Evolutionary conservation across 495 filamentous ascomycete species (phyloP), one percentile per base, ranked within the genome.

Genomic region (Cercophora sp.): DNA sequence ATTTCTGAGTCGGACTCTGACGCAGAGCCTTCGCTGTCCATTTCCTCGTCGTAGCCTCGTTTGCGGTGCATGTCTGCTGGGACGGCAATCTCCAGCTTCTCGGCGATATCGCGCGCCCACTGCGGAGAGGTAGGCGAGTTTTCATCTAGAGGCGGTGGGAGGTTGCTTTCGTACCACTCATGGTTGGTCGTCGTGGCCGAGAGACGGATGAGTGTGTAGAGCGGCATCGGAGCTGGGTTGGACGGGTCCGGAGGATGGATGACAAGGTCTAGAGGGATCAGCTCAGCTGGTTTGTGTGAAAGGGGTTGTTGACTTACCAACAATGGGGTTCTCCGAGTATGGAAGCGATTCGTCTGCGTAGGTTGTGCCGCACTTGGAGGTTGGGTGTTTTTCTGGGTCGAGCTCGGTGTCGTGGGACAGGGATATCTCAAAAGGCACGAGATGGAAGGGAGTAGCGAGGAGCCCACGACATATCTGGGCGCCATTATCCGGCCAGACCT

Each of bases 121-220:
- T 66, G 68, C 1, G 72, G 71, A n/a, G n/a, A n/a, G 6, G 48
- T 47, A 1, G 56, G 24, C 3, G 22, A 27, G 4, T 27, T 23
- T 3, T 55, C 47, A 27, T 69, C 56, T 19, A 47, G 56, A 0
- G 58, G 42, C 2, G 60, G 37, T 11, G 63, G 55, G 11, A 69
- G 40, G 48, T 77, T 78, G 8, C 66, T 74, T 35, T 77, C 66
- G 44, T 68, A 72, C 74, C 73, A 78, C 39, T 62, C 60, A 1
- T 60, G 51, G 41, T 73, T 76, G 16, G 68, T 69, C 22, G 71
- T 54, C 2, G 72, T 76, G 8, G 73, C 74, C 0, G 74, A 76
- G 25, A 70, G 56, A 16, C 75, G 71, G n/a, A 72, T 59, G 8
- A 73, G 62, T 1, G 74, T 72, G 50, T 75, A 78, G 1, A 64